Evolutionary conservation across 208 protist species (phyloP).

Genomic region (Leishmania tarentolae): DNA sequence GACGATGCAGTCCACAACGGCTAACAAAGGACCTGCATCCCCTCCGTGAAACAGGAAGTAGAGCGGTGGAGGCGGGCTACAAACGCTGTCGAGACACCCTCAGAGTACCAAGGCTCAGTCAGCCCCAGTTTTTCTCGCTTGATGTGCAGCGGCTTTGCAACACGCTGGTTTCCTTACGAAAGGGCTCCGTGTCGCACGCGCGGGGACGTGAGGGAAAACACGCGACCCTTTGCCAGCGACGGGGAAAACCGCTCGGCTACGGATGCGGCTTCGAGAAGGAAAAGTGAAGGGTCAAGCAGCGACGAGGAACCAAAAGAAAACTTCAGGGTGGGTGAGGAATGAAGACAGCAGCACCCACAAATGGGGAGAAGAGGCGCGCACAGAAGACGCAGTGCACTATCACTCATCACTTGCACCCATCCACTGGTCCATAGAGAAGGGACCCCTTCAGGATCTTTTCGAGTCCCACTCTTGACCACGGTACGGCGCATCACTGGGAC

Average conservation of each 20-base stretch:
- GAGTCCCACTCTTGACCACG: not conserved
- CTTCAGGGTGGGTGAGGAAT: no score
- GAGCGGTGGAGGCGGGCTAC: not conserved
- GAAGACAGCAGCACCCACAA: no score
- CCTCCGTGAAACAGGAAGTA: not conserved
- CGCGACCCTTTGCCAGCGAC: no score
- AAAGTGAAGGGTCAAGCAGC: no score
- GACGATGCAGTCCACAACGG: not conserved
- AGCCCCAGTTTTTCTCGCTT: no score
- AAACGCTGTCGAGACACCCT: not conserved
- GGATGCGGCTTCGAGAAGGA: no score
- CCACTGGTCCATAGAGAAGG: not conserved
- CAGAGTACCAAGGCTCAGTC: not conserved
- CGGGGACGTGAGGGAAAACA: not conserved
- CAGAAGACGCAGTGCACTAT: not conserved
- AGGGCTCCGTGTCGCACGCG: not conserved
- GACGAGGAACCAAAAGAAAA: no score
- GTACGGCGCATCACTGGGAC: not conserved
- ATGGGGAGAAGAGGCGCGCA: not conserved
- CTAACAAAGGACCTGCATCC: not conserved
- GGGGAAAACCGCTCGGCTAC: no score
- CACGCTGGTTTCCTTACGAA: not conserved
- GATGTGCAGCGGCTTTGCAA: not conserved
- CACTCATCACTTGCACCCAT: not conserved
- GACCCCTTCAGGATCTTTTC: not conserved